These are phyloP conservation scores for Monosporascus sp. DNA, from an alignment of 2,329 filamentous ascomycete genomes.

Conservation along the genomic window DNA sequence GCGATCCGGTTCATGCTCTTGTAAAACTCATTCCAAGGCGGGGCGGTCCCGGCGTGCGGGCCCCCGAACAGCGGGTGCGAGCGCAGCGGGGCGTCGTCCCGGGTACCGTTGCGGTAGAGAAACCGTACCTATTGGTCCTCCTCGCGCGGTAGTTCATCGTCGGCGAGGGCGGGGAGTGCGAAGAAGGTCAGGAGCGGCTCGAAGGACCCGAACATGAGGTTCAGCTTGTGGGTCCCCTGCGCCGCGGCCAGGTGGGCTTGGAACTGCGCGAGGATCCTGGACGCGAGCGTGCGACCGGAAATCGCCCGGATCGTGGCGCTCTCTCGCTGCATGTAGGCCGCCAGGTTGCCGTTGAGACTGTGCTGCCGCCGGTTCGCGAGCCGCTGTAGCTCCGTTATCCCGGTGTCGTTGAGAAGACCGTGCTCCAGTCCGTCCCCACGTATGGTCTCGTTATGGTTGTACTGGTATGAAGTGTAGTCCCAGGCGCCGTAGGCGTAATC, in stretches of 20 bases:
- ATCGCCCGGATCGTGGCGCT: slow-evolving; percentile 43
- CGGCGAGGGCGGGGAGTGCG: slow-evolving; percentile 41
- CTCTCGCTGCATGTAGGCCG: slow-evolving; percentile 44
- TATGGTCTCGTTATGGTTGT: slow-evolving; percentile 45
- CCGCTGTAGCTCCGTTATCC: slow-evolving; percentile 50
- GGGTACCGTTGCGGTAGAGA: slow-evolving; percentile 47
- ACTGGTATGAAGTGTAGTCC: slow-evolving; percentile 51
- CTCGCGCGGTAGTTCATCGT: slow-evolving; percentile 44
- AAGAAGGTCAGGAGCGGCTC: slow-evolving; percentile 54
- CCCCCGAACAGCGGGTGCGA: slow-evolving; percentile 38
- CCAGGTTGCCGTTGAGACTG: slow-evolving; percentile 48
- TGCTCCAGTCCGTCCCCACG: slow-evolving; percentile 8
- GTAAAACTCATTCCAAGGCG: slow-evolving; percentile 36
- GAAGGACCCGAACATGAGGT: slow-evolving; percentile 48
- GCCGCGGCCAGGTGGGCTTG: slow-evolving; percentile 34
- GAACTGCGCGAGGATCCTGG: slow-evolving; percentile 39
- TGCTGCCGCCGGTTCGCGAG: slow-evolving; percentile 68
- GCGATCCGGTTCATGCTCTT: slow-evolving; percentile 31
- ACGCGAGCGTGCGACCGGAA: slow-evolving; percentile 48
- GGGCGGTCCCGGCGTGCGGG: slow-evolving; percentile 24
- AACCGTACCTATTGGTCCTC: slow-evolving; percentile 50
- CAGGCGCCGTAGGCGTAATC: slow-evolving; percentile 50
- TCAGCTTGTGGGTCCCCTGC: slow-evolving; percentile 42
- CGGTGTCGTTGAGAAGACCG: slow-evolving; percentile 31
- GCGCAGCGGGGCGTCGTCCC: slow-evolving; percentile 27